Evolutionary conservation across 2,329 filamentous ascomycete genomes (phyloP).

Genomic region (Leptodontidium sp.): DNA sequence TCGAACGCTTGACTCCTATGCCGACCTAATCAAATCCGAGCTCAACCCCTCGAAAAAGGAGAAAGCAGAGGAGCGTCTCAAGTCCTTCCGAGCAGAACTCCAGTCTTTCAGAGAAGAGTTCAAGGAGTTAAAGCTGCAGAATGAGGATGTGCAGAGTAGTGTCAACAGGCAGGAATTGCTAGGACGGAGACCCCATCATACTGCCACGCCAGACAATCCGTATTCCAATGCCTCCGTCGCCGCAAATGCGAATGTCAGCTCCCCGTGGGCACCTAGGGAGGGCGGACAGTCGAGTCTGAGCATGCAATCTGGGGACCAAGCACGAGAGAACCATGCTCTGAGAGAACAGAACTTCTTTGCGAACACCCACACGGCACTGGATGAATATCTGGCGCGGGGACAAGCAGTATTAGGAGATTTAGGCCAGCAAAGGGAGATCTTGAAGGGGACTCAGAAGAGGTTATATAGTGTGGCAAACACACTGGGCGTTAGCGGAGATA

Average conservation of each 20-base stretch:
- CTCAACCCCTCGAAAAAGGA: slow-evolving; percentile 90
- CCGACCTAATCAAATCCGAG: slow-evolving; percentile 83
- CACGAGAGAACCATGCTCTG: slow-evolving; percentile 82
- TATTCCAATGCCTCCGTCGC: slow-evolving; percentile 69
- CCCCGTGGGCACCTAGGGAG: slow-evolving; percentile 44
- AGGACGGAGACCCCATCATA: slow-evolving; percentile 85
- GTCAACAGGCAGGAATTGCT: slow-evolving; percentile 82
- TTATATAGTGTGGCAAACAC: slow-evolving; percentile 95
- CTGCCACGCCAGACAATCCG: slow-evolving; percentile 85
- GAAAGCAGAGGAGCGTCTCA: slow-evolving; percentile 85
- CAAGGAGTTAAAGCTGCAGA: slow-evolving; percentile 76
- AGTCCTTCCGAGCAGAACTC: slow-evolving; percentile 85
- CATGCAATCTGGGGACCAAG: slow-evolving; percentile 67
- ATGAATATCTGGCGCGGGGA: slow-evolving; percentile 92
- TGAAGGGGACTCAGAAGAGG: slow-evolving; percentile 92
- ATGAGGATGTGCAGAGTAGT: slow-evolving; percentile 75
- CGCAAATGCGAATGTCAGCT: slow-evolving; percentile 31
- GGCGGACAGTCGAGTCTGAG: slow-evolving; percentile 44
- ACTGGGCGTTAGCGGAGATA: slow-evolving; percentile 90
- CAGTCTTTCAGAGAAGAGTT: slow-evolving; percentile 81
- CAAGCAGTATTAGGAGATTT: slow-evolving; percentile 90
- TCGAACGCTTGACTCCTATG: slow-evolving; percentile 93
- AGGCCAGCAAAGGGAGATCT: slow-evolving; percentile 88
- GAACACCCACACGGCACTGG: slow-evolving; percentile 82
- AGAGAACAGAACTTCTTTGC: slow-evolving; percentile 89